A percentile compares a stretch with the other conserved stretches of the same genome.
These are phyloP conservation scores for Diplogelasinospora grovesii DNA, from an alignment of 495 filamentous ascomycete genomes.

Conservation along the genomic window DNA sequence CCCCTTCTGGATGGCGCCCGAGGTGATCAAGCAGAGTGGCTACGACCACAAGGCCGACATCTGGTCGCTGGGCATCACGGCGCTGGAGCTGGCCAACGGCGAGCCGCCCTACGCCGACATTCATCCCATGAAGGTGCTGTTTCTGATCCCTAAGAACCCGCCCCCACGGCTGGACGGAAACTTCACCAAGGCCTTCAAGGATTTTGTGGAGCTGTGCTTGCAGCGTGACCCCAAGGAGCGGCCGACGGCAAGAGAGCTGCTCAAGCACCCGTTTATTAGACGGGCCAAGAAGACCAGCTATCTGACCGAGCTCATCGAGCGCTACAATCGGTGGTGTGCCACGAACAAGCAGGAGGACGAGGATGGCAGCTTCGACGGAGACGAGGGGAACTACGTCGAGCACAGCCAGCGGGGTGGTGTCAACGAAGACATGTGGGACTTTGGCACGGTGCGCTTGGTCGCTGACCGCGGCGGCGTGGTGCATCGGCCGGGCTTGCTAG, in stretches of 20 bases:
- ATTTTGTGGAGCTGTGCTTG: constrained; percentile 84
- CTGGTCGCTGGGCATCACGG: constrained; percentile 98
- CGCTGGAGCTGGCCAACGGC: constrained; percentile 84
- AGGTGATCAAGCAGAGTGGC: constrained; percentile 96
- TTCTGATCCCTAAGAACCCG: constrained; percentile 92
- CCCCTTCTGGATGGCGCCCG: constrained; percentile 99
- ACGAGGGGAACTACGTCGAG: constrained; percentile 32
- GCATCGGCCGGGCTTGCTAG: constrained; percentile 45
- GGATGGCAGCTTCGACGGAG: constrained; percentile 16
- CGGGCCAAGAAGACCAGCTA: constrained; percentile 85
- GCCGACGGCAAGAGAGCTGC: constrained; percentile 77
- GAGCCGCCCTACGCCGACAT: constrained; percentile 96
- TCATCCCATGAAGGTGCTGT: constrained; percentile 97
- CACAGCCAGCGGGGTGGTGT: constrained; percentile 24
- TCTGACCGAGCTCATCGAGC: constrained; percentile 87
- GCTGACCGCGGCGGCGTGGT: constrained; percentile 47
- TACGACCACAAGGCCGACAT: constrained; percentile 99
- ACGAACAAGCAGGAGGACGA: constrained; percentile 62
- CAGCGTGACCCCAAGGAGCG: constrained; percentile 81
- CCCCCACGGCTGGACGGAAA: constrained; percentile 77
- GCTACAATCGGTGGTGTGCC: constrained; percentile 77
- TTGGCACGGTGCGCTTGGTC: constrained; percentile 78
- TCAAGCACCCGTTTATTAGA: constrained; percentile 84
- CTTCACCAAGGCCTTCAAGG: constrained; percentile 87
- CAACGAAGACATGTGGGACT: constrained; percentile 93